Percentiles rank a stretch among this genome's conserved stretches.
Conservation (phyloP, 2,329 filamentous ascomycete species). For the Leptographium wingfieldii region DNA sequence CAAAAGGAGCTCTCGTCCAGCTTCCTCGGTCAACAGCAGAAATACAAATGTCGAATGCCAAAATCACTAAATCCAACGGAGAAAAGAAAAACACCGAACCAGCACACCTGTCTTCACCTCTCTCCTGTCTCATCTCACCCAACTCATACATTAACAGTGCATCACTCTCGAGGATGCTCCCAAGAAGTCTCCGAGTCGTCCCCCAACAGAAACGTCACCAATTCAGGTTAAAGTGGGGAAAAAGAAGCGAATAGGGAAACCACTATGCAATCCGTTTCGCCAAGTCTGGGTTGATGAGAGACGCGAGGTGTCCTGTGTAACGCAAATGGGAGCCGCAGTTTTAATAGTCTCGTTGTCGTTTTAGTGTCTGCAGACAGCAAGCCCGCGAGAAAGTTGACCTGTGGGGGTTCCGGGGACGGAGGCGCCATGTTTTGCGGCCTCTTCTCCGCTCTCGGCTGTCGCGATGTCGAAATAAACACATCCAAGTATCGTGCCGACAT, state of each 20-base stretch:
- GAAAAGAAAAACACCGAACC: neutral
- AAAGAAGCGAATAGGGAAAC: neutral
- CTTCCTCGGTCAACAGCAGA: neutral
- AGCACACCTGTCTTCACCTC: neutral
- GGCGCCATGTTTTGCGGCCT: neutral
- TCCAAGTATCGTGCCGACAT: neutral
- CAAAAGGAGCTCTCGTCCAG: neutral
- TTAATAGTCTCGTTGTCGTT: neutral
- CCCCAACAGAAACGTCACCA: neutral
- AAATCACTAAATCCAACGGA: neutral
- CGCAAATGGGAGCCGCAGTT: neutral
- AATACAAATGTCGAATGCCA: neutral
- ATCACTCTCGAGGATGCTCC: neutral
- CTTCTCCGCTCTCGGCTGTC: neutral
- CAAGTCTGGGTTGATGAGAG: neutral
- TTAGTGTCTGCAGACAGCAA: neutral
- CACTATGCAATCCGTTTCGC: neutral
- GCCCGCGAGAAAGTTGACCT: too few relatives aligned
- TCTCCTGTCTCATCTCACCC: neutral
- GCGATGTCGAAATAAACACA: neutral
- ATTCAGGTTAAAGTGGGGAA: neutral
- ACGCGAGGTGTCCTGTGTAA: neutral
- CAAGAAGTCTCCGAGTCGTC: neutral
- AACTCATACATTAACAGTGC: neutral
- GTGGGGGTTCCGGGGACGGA: neutral